phyloP scores from a whole-genome alignment of 2,329 filamentous ascomycete genomes.

The Cladobotryum protrusum region DNA sequence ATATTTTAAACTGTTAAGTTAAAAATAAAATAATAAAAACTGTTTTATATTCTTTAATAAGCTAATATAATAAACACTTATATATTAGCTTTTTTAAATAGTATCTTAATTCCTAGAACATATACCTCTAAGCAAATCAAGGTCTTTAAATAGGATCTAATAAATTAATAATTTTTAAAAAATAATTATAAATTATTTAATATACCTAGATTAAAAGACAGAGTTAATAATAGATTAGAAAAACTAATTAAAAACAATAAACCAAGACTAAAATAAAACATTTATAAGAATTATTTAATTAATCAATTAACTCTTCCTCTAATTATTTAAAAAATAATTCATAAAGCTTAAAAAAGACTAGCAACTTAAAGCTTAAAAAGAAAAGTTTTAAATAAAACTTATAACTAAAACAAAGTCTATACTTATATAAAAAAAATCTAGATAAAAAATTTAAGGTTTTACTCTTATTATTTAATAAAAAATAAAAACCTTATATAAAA shows the following conservation, averaged over 20 bases:
- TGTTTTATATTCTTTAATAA: background rate
- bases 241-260: too few relatives aligned
- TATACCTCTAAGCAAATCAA: background rate
- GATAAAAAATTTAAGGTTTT: too few relatives aligned
- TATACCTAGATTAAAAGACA: background rate
- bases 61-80: too few relatives aligned
- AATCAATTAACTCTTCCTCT: too few relatives aligned
- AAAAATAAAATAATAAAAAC: background rate
- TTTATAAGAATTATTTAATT: too few relatives aligned
- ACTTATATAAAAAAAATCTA: too few relatives aligned
- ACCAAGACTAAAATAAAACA: background rate
- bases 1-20: background rate
- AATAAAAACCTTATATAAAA: too few relatives aligned
- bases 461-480: too few relatives aligned
- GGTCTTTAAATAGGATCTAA: background rate
- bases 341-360: too few relatives aligned
- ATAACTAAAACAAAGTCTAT: background rate
- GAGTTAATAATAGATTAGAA: too few relatives aligned
- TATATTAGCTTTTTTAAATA: background rate
- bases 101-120: background rate
- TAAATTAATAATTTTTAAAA: background rate
- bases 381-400: background rate
- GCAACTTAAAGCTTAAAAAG: background rate
- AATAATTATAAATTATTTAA: background rate
- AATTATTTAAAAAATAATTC: too few relatives aligned